Evolutionary conservation across 1,139 yeast species (phyloP), one percentile per base, ranked within the genome.

Genomic region (Candida tunisiensis): DNA sequence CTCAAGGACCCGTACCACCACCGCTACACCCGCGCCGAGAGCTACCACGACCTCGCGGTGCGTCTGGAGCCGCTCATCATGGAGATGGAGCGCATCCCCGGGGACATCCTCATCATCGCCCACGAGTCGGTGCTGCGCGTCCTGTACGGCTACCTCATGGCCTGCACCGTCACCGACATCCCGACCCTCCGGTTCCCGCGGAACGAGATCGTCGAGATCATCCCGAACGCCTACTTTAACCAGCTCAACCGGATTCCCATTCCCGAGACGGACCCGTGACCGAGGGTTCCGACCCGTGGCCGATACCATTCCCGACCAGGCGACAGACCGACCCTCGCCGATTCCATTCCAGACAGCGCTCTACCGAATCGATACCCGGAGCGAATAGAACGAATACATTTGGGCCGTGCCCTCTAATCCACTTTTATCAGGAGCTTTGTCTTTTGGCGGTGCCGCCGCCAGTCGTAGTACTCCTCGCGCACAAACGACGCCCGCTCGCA

Each of bases 21-120:
- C 49, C 62, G 98, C 33, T 88, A 70, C 48, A 82, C 94, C 6
- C 63, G 96, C 30, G 82, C 93, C 0, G 99, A 88, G 52, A 79
- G 92, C 31, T 88, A 83, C 47, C 98, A 88, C 51, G 98, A 88
- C 50, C 62, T 91, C 32, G 96, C 98, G 0, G 77, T 88, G 24
- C 73, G 93, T 40, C 69, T 91, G 53, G 98, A 91, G 51, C 94
- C 98, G 0, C 60, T 88, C 34, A 71, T 88, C 35, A 60, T 88
- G 49, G 96, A 85, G 51, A 74, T 88, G 73, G 98, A 85, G 49
- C 66, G 95, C 39, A 74, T 77, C 66, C 66, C 79, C 31, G 83
- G 91, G 15, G 95, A 83, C 49, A 66, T 91, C 16, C 59, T 88
- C 36, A 75, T 88, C 33, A 78, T 88, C 40, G 96, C 95, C 1